Conservation (phyloP, 108 stramenopile species). For the Thalassiosira profunda region DNA sequence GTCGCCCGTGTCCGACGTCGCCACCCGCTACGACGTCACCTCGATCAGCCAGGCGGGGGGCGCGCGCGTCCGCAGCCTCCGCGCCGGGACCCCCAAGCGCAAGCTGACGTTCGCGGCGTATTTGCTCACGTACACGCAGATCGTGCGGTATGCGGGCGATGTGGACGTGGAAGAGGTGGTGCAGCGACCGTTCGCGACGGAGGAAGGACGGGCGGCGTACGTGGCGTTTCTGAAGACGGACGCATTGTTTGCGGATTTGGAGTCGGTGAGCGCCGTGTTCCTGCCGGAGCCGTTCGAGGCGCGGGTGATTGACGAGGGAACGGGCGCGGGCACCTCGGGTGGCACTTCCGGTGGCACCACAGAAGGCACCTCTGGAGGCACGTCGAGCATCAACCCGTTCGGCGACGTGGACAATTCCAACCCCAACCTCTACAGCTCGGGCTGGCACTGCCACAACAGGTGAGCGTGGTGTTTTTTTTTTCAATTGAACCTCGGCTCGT, state of each 20-base stretch:
- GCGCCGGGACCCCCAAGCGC: too few species aligned
- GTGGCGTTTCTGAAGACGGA: constrained; percentile 12
- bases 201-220: constrained; percentile 16
- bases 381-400: too few species aligned
- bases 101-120: constrained; percentile 4
- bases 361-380: neutral
- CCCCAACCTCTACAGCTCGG: constrained; percentile 12
- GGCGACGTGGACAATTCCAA: neutral
- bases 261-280: constrained; percentile 30
- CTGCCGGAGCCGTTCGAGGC: constrained; percentile 19
- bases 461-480: too few species aligned
- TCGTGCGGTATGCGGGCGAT: constrained; percentile 4
- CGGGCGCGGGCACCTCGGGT: neutral
- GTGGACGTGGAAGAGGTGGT: constrained; percentile 20
- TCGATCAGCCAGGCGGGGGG: constrained; percentile 15
- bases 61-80: constrained; percentile 8
- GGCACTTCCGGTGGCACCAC: neutral
- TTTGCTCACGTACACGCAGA: constrained; percentile 39
- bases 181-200: constrained; percentile 31
- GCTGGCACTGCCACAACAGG: constrained; percentile 36
- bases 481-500: too few species aligned
- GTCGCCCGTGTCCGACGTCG: constrained; percentile 2
- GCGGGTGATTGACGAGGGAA: neutral
- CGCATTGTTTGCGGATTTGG: constrained; percentile 24
- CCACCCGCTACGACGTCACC: constrained; percentile 5